These are phyloP conservation scores for Phytophthora uliginosa DNA, from an alignment of 352 stramenopile genomes.

Conservation along the genomic window DNA sequence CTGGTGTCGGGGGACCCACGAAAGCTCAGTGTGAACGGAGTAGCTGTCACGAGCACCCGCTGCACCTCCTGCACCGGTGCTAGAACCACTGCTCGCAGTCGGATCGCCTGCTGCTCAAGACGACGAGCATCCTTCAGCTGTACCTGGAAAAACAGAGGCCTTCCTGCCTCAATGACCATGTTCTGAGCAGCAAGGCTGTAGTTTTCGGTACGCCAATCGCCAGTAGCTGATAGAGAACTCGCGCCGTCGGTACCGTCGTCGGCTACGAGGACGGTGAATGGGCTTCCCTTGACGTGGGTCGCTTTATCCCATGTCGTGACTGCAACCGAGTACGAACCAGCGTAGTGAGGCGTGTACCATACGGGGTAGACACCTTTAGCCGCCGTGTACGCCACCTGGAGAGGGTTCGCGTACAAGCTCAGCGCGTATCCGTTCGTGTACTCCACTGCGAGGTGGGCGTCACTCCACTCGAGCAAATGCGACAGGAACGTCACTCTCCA, in stretches of 20 bases:
- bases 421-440: slow-evolving; percentile 55
- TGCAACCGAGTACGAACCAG: slow-evolving; percentile 90
- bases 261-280: slow-evolving; percentile 86
- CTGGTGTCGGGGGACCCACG: slow-evolving; percentile 52
- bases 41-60: slow-evolving; percentile 49
- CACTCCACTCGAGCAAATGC: slow-evolving; percentile 83
- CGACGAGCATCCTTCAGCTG: slow-evolving; percentile 91
- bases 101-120: slow-evolving; percentile 74
- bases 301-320: slow-evolving; percentile 79
- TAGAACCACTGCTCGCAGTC: slow-evolving; percentile 64
- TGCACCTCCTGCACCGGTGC: slow-evolving; percentile 64
- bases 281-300: slow-evolving; percentile 89
- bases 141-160: slow-evolving; percentile 86
- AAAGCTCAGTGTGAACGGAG: slow-evolving; percentile 67
- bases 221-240: slow-evolving; percentile 77
- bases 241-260: slow-evolving; percentile 79
- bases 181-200: slow-evolving; percentile 54
- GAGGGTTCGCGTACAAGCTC: slow-evolving; percentile 56
- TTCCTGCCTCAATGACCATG: slow-evolving; percentile 65
- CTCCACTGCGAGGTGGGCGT: slow-evolving; percentile 76
- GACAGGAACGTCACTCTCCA: slow-evolving; percentile 95
- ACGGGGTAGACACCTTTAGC: slow-evolving; percentile 91
- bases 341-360: slow-evolving; percentile 92
- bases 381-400: slow-evolving; percentile 65
- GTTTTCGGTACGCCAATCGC: slow-evolving; percentile 78